Evolutionary conservation across 495 filamentous ascomycete genomes (phyloP).

Genomic region (Cudoniella acicularis): DNA sequence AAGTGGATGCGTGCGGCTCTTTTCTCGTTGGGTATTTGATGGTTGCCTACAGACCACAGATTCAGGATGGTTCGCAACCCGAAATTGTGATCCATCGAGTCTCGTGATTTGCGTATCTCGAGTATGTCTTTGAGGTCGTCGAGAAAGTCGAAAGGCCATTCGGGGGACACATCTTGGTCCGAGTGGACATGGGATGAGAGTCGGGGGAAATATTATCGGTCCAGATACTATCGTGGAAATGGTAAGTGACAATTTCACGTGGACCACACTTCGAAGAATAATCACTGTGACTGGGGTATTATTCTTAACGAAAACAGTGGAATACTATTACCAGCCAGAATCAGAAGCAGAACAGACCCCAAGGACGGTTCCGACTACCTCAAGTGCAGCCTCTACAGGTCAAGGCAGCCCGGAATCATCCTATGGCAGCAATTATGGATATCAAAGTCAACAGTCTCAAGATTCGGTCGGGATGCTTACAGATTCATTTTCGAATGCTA

Average conservation of each 20-base stretch:
- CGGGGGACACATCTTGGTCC: not conserved
- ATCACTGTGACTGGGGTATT: no score
- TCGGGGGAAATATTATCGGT: not conserved
- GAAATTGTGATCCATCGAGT: not conserved
- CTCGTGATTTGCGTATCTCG: not conserved
- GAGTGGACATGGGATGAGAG: constrained; percentile 6
- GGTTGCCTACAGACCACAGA: not conserved
- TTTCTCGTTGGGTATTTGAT: not conserved
- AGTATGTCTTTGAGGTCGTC: not conserved
- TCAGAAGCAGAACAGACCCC: no score
- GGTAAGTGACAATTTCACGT: no score
- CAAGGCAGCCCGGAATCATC: not conserved
- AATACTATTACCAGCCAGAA: no score
- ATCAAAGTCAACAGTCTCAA: no score
- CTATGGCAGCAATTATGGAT: not conserved
- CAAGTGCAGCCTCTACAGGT: not conserved
- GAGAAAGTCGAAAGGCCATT: not conserved
- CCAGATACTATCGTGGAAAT: not conserved
- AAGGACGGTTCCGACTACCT: not conserved
- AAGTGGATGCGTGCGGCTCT: not conserved
- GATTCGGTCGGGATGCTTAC: no score
- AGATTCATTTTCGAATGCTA: no score
- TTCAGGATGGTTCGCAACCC: not conserved
- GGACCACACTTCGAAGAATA: no score
- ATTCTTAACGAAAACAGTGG: no score